These are phyloP conservation scores for Botrytis cinerea DNA, from an alignment of 2,329 filamentous ascomycete genomes.

Conservation along the genomic window DNA sequence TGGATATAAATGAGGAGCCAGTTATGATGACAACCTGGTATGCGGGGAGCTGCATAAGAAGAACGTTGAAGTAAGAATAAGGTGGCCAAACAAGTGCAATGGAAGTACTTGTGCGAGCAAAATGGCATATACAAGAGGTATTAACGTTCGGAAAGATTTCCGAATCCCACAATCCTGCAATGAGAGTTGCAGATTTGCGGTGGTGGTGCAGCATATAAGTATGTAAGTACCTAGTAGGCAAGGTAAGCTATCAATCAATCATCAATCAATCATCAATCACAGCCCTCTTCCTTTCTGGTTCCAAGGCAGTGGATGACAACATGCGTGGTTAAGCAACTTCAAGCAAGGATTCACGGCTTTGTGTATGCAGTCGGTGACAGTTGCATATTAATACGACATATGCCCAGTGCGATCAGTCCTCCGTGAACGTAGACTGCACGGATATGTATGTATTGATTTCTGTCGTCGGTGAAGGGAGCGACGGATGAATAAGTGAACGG, in stretches of 20 bases:
- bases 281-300: not conserved
- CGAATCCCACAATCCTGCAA: constrained; percentile 13
- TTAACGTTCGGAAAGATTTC: constrained; percentile 8
- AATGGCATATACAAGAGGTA: constrained; percentile 13
- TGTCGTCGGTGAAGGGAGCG: not conserved
- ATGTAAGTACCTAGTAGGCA: not conserved
- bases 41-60: constrained; percentile 23
- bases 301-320: constrained; percentile 3
- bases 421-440: not conserved
- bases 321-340: not conserved
- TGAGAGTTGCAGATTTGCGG: constrained; percentile 6
- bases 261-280: not conserved
- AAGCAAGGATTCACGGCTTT: constrained; percentile 9
- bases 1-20: constrained; percentile 12
- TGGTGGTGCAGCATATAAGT: constrained; percentile 6
- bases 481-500: not conserved
- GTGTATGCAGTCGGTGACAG: constrained; percentile 6
- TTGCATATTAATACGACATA: not conserved
- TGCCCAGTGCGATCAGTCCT: not conserved
- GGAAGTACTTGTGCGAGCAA: constrained; percentile 10
- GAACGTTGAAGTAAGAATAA: constrained; percentile 16
- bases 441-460: not conserved
- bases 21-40: constrained; percentile 19
- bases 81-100: not conserved
- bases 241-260: not conserved